Evolutionary conservation across 1,139 yeast genomes (phyloP), one percentile per base, ranked within the genome.

Genomic region (Kurtzmaniella quercitrusa): DNA sequence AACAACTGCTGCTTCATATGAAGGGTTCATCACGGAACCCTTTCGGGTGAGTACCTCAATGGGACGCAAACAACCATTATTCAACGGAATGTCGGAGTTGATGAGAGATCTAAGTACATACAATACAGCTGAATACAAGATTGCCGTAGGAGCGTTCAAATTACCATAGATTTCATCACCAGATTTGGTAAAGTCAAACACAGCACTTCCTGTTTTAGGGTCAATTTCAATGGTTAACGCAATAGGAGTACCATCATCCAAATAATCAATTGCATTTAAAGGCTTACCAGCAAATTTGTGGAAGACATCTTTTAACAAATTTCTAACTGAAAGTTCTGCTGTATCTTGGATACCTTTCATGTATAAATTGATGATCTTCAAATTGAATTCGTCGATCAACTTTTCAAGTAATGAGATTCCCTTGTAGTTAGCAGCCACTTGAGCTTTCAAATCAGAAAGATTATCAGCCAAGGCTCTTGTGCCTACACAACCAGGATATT

Each of bases 31-130:
- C 6, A 88, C 72, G 1, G 88, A 78, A 0, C 85, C 85, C 41
- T 77, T 77, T 34, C 95, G 85, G 23, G 89, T 83, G 17, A 63
- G 63, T 44, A 88, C 75, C 5, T 77, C 65, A 42, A 87, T 77
- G 1, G 95, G 95, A 44, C 74, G 70, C 50, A 88, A 71, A 58
- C 95, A 87, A 7, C 96, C 96, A 56, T 87, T 90, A 56, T 88
- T 88, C 57, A 88, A 70, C 0, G 96, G 96, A 46, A 88, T 86
- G 54, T 85, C 88, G 41, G 82, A 81, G 45, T 84, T 77, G 34
- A 88, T 85, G 54, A 88, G 70, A 34, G 89, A 81, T 50, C 96
- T 69, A 50, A 88, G 66, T 41, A 87, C 89, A 59, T 87, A 88
- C 40, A 88, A 67, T 41, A 88, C 82, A 1, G 95, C 93, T n/a